Conservation (phyloP, 345 rosid species). For the Gossypium anomalum region DNA sequence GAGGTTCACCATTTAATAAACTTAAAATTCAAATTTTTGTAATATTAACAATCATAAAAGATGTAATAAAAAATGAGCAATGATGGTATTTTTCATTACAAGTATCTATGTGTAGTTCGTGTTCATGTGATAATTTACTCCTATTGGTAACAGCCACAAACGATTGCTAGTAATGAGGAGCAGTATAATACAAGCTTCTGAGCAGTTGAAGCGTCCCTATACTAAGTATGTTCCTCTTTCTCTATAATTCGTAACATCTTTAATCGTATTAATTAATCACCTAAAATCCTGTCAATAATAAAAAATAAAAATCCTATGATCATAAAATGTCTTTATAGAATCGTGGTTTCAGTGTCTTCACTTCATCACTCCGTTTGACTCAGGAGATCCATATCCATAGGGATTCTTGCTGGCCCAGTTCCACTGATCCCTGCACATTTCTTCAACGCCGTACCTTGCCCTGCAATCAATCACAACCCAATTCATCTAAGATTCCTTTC, state of each 20-base stretch:
- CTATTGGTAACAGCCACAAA: background rate
- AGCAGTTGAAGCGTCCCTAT: background rate
- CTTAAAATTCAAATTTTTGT: background rate
- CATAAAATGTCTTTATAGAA: background rate
- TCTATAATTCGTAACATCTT: background rate
- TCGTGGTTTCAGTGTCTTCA: background rate
- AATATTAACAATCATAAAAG: background rate
- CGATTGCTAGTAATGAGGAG: background rate
- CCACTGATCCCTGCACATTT: slow-evolving; percentile 96
- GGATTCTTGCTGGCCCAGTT: slow-evolving; percentile 96
- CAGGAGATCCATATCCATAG: slow-evolving; percentile 66
- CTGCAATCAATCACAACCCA: slow-evolving; percentile 33
- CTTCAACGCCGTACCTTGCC: slow-evolving; percentile 73
- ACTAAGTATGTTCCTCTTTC: background rate
- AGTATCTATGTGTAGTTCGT: background rate
- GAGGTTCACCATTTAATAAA: too few relatives aligned
- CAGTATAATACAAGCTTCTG: background rate
- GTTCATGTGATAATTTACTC: background rate
- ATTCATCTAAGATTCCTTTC: background rate
- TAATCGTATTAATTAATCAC: background rate
- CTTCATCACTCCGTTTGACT: slow-evolving; percentile 17
- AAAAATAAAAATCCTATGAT: background rate
- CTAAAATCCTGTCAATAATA: background rate
- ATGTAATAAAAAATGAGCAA: background rate
- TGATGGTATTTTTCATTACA: background rate